Percentiles rank a stretch among this genome's conserved stretches.
Conservation (phyloP, 495 filamentous ascomycete genomes). For the Penicillium desertorum region DNA sequence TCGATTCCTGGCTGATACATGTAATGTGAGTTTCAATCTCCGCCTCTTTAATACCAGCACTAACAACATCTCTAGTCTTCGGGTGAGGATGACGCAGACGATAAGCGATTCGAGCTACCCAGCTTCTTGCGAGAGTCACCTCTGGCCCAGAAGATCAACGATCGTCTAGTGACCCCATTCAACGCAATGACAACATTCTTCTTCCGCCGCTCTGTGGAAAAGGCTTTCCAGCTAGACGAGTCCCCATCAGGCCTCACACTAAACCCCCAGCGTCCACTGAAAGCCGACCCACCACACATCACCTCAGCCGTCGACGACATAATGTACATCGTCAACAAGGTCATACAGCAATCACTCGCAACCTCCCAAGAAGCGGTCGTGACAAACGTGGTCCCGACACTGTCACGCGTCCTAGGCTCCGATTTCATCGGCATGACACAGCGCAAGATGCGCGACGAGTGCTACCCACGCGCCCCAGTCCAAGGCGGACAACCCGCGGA, state of each 20-base stretch:
- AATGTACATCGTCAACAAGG: constrained; percentile 97
- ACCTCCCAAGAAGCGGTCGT: constrained; percentile 79
- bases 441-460: constrained; percentile 94
- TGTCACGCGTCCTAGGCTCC: constrained; percentile 81
- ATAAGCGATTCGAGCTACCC: constrained; percentile 52
- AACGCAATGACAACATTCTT: constrained; percentile 91
- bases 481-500: constrained; percentile 81
- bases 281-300: constrained; percentile 80
- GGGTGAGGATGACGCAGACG: constrained; percentile 26
- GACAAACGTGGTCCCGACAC: constrained; percentile 70
- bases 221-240: constrained; percentile 97
- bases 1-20: constrained; percentile 83
- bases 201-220: constrained; percentile 92
- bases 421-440: constrained; percentile 98
- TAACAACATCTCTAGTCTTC: constrained; percentile 22
- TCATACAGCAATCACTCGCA: constrained; percentile 78
- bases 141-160: constrained; percentile 70
- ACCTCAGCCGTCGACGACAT: constrained; percentile 96
- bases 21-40: constrained; percentile 55
- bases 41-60: constrained; percentile 17
- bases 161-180: constrained; percentile 73
- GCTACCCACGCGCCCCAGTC: constrained; percentile 73
- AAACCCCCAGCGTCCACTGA: constrained; percentile 63
- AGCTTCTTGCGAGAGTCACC: constrained; percentile 70
- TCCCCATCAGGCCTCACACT: constrained; percentile 76